Evolutionary conservation across 2,329 filamentous ascomycete genomes (phyloP).

Genomic region (Diplodia scrobiculata): DNA sequence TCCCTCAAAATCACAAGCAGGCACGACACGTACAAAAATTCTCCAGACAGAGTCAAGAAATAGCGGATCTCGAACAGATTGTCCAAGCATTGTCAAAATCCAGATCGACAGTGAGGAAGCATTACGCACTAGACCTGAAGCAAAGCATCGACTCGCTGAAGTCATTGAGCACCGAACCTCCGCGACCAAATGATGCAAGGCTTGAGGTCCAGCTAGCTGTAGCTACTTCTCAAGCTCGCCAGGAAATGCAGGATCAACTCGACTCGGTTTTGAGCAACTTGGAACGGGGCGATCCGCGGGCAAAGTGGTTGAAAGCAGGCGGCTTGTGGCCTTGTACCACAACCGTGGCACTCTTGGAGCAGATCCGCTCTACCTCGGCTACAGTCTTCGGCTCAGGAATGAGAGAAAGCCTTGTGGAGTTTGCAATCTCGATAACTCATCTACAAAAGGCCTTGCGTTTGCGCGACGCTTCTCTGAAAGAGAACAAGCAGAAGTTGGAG

Average conservation of each 20-base stretch:
- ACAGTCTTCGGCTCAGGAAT: slow-evolving; percentile 41
- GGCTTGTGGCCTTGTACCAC: slow-evolving; percentile 21
- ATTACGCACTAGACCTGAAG: slow-evolving; percentile 12
- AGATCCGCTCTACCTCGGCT: slow-evolving; percentile 47
- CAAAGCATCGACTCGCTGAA: slow-evolving; percentile 23
- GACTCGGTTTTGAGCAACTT: not conserved
- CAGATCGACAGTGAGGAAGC: not conserved
- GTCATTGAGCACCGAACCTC: not conserved
- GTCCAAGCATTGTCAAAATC: not conserved
- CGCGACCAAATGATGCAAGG: not conserved
- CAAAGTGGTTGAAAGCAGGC: slow-evolving; percentile 35
- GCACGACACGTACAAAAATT: not conserved
- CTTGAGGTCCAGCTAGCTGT: not conserved
- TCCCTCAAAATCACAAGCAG: no score
- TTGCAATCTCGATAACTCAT: slow-evolving; percentile 50
- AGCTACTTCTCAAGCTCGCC: not conserved
- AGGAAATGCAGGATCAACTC: not conserved
- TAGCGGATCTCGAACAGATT: not conserved
- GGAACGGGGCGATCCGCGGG: slow-evolving; percentile 13
- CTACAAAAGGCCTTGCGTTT: slow-evolving; percentile 54
- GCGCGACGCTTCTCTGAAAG: slow-evolving; percentile 37
- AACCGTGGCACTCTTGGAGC: slow-evolving; percentile 47
- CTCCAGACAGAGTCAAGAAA: not conserved
- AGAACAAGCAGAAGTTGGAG: slow-evolving; percentile 35
- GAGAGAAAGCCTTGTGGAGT: slow-evolving; percentile 48